Percentiles rank a stretch among this genome's conserved stretches.
Evolutionary conservation across 805 yeast genomes (phyloP).

Genomic region (Pichia heedii): DNA sequence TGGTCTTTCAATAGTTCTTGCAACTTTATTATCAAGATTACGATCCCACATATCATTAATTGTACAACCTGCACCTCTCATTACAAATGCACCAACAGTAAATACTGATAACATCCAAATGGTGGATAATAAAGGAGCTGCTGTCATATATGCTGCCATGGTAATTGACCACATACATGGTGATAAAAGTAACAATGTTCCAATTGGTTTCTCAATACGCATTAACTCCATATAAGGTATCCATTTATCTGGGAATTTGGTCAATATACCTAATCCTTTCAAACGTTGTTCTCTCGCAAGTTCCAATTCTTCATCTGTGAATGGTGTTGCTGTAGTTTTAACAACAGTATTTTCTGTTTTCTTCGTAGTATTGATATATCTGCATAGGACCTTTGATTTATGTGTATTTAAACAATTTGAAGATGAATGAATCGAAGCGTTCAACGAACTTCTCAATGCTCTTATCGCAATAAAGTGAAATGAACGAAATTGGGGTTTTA

Average conservation of each 20-base stretch:
- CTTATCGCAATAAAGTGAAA: neutral
- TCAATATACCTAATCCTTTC: conserved; percentile 39
- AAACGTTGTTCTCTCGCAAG: conserved; percentile 44
- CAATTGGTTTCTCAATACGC: conserved; percentile 94
- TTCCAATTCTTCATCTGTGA: conserved; percentile 34
- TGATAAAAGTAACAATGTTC: conserved; percentile 70
- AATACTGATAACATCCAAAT: conserved; percentile 57
- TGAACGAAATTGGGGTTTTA: neutral
- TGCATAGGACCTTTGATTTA: neutral
- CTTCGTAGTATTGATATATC: neutral
- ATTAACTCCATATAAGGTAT: conserved; percentile 89
- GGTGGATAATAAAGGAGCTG: conserved; percentile 62
- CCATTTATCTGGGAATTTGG: conserved; percentile 59
- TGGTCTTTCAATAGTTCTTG: conserved; percentile 87
- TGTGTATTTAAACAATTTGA: neutral
- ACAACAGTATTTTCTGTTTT: neutral
- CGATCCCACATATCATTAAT: conserved; percentile 85
- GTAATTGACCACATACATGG: conserved; percentile 93
- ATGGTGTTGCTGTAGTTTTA: conserved; percentile 5
- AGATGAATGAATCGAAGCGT: neutral
- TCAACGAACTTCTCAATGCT: neutral
- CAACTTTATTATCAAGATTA: conserved; percentile 74
- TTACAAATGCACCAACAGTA: conserved; percentile 75
- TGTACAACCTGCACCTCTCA: conserved; percentile 98
- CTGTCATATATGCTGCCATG: conserved; percentile 69